Base-by-base conservation (phyloP, 2,329 filamentous ascomycete species). In the Cladosporium oxysporum region DNA sequence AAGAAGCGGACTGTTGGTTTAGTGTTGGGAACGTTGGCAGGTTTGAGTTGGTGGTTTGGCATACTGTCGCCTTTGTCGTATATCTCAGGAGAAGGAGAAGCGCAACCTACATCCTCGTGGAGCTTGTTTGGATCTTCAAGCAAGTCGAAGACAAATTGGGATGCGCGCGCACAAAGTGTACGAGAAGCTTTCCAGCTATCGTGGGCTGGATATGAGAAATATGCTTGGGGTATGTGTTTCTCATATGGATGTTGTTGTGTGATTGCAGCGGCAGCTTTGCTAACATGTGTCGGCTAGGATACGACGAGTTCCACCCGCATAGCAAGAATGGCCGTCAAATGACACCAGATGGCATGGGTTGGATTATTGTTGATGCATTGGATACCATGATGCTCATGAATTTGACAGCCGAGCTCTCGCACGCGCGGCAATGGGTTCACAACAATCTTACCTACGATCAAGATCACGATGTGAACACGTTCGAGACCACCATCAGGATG, bases 371-470 rank as follows among this genome's bases (percentile, higher is more conserved):
- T 66, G 95, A 99, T 80, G 89, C 94, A 14, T 83, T 99, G 69
- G 95, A 99, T 78, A 99, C 95, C 0, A 87, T 98, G 84, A 99
- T 99, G 82, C 83, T 99, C 68, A 99, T 99, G 95, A 98, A 98
- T 77, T 84, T 97, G 70, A 98, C 94, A 16, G 90, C 88, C 35
- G 89, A 93, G 68, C 85, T 99, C 47, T 85, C 88, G 44, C 89
- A 96, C 74, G 94, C 95, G 31, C 86, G 94, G 65, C 87, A 96
- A 75, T 99, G 95, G 95, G 88, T 99, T 58, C 85, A 91, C 1
- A 89, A 88, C 5, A 88, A 88, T 8, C 80, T 98, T 69, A 89
- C 88, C 12, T 98, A 96, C 80, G 89, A 97, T 67, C 92, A 97
- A 78, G 85, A 97, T 73, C 93, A 97, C 77, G 92, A 97, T 76